A percentile compares a stretch with the other conserved stretches of the same genome.
phyloP scores from a whole-genome alignment of 441 rosid genomes.

The Pelargonium cotyledonis region DNA sequence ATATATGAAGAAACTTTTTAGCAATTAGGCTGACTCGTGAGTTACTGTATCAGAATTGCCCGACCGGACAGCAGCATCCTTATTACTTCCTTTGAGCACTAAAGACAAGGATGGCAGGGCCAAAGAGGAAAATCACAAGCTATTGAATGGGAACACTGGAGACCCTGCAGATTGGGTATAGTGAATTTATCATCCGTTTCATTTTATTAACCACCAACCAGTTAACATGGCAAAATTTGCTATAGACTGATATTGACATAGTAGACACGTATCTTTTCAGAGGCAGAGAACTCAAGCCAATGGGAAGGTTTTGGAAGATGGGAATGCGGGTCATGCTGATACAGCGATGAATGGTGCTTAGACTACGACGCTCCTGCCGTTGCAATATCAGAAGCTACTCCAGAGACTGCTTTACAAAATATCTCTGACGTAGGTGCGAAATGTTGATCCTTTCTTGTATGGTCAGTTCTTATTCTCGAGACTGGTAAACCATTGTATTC shows the following conservation, averaged over 20 bases:
- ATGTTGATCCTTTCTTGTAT: constrained; percentile 9
- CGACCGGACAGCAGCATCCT: constrained; percentile 50
- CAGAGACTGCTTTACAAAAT: constrained; percentile 17
- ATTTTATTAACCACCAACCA: constrained; percentile 5
- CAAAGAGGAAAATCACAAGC: constrained; percentile 94
- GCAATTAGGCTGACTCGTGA: constrained; percentile 16
- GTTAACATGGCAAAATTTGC: neutral
- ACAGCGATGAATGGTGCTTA: constrained; percentile 71
- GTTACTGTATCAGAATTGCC: constrained; percentile 62
- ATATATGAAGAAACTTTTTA: neutral
- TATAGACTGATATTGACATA: neutral
- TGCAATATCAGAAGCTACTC: neutral
- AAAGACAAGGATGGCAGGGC: constrained; percentile 55
- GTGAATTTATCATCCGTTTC: constrained; percentile 1
- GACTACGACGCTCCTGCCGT: constrained; percentile 24
- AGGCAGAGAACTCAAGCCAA: constrained; percentile 81
- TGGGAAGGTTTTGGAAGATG: constrained; percentile 74
- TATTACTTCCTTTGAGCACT: constrained; percentile 56
- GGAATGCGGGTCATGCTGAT: constrained; percentile 52
- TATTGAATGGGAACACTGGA: constrained; percentile 74
- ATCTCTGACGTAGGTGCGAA: constrained; percentile 15
- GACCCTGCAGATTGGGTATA: constrained; percentile 90
- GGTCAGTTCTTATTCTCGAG: constrained; percentile 16
- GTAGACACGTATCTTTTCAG: constrained; percentile 32
- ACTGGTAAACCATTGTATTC: constrained; percentile 31